phyloP scores from a whole-genome alignment of 352 stramenopile genomes.

The Phytophthora meadii region DNA sequence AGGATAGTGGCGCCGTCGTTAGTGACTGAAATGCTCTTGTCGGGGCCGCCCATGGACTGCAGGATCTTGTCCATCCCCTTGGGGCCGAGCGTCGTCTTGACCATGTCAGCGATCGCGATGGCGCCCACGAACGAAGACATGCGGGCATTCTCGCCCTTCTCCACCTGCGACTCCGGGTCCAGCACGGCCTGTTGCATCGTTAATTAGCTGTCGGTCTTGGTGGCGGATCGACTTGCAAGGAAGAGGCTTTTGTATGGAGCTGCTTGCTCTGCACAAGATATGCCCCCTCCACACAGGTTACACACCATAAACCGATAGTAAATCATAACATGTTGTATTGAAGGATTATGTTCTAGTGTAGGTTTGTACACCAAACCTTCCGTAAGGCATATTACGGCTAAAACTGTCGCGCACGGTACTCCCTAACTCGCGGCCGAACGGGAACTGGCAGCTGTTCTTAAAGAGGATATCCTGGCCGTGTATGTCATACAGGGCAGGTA shows the following conservation, averaged over 20 bases:
- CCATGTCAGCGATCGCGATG: slow-evolving; percentile 99
- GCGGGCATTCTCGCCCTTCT: slow-evolving; percentile 98
- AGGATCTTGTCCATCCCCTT: slow-evolving; percentile 99
- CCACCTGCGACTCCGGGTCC: slow-evolving; percentile 83
- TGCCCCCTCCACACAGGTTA: slow-evolving; percentile 25
- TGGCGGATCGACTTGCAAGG: neutral
- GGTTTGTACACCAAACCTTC: too few species aligned
- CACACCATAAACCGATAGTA: slow-evolving; percentile 10
- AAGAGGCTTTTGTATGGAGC: slow-evolving; percentile 32
- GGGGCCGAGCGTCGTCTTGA: slow-evolving; percentile 99
- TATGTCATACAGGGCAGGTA: too few species aligned
- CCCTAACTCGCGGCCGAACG: too few species aligned
- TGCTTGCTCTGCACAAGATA: slow-evolving; percentile 26
- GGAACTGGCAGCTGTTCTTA: too few species aligned
- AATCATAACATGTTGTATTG: neutral
- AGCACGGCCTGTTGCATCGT: slow-evolving; percentile 64
- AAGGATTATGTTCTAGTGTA: too few species aligned
- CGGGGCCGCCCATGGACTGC: slow-evolving; percentile 89
- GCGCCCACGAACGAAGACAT: slow-evolving; percentile 99
- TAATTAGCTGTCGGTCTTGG: slow-evolving; percentile 1
- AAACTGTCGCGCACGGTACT: too few species aligned
- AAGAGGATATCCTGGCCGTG: too few species aligned
- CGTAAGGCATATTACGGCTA: too few species aligned
- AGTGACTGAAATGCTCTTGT: slow-evolving; percentile 95
- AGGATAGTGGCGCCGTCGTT: slow-evolving; percentile 99